A percentile compares a stretch with the other conserved stretches of the same genome.
These are phyloP conservation scores for Epithele typhae DNA, from an alignment of 768 basidiomycete genomes.

Conservation along the genomic window DNA sequence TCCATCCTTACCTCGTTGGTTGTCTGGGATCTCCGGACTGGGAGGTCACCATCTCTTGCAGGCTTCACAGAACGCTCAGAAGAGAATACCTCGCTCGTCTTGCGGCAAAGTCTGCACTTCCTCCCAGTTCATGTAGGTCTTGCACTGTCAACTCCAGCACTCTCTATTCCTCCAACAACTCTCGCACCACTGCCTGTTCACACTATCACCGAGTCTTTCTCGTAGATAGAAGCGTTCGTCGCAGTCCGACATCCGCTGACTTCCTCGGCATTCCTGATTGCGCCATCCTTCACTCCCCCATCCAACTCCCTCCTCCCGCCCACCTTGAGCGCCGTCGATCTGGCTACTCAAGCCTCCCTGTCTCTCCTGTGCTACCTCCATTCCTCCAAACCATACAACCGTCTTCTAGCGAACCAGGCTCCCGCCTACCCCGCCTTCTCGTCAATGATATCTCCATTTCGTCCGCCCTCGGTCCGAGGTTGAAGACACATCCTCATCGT, in stretches of 20 bases:
- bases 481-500: not conserved
- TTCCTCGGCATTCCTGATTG: constrained; percentile 17
- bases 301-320: not conserved
- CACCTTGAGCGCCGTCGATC: not conserved
- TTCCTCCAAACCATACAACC: not conserved
- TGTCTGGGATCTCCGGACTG: constrained; percentile 23
- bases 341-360: not conserved
- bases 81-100: not conserved
- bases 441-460: constrained; percentile 2
- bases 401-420: constrained; percentile 1
- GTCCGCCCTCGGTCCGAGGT: not conserved
- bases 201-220: constrained; percentile 17
- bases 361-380: constrained; percentile 16
- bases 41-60: constrained; percentile 21
- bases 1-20: constrained; percentile 21
- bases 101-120: constrained; percentile 8
- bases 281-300: constrained; percentile 9
- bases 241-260: not conserved
- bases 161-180: constrained; percentile 7
- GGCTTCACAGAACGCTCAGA: constrained; percentile 8
- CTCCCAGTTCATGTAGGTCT: constrained; percentile 3
- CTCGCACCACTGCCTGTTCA: constrained; percentile 10
- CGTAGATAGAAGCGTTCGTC: constrained; percentile 11
- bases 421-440: not conserved
- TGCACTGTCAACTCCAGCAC: constrained; percentile 3